Evolutionary conservation across 2,329 filamentous ascomycete species (phyloP).

Genomic region (Apiospora phragmitis): DNA sequence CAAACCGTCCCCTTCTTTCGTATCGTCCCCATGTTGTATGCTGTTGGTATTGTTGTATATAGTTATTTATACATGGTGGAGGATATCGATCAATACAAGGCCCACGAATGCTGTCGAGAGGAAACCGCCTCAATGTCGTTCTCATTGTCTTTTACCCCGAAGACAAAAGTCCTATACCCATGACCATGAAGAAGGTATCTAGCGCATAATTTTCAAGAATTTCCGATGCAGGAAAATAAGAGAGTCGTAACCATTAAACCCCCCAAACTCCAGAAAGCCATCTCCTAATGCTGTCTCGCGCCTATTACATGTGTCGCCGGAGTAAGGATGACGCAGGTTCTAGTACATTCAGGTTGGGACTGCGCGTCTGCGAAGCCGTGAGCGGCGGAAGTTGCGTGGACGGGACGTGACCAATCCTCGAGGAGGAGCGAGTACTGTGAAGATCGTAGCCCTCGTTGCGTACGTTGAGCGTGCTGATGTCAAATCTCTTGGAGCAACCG

Average conservation of each 20-base stretch:
- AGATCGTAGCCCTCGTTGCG: constrained; percentile 16
- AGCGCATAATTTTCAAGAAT: background rate
- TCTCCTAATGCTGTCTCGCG: background rate
- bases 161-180: background rate
- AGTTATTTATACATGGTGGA: background rate
- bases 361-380: constrained; percentile 8
- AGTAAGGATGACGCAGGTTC: constrained; percentile 10
- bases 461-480: constrained; percentile 53
- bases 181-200: background rate
- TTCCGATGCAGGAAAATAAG: background rate
- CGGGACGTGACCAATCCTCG: constrained; percentile 2
- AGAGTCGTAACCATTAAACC: background rate
- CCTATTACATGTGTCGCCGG: constrained; percentile 10
- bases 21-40: background rate
- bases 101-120: background rate
- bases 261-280: background rate
- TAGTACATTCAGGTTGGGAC: constrained; percentile 12
- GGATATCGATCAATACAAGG: background rate
- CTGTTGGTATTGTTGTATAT: background rate
- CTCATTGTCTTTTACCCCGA: background rate
- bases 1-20: background rate
- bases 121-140: background rate
- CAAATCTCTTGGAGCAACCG: constrained; percentile 69
- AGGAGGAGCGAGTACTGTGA: background rate
- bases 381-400: constrained; percentile 14